Conservation (phyloP, 2,329 filamentous ascomycete species). For the Rugonectria rugulosa region DNA sequence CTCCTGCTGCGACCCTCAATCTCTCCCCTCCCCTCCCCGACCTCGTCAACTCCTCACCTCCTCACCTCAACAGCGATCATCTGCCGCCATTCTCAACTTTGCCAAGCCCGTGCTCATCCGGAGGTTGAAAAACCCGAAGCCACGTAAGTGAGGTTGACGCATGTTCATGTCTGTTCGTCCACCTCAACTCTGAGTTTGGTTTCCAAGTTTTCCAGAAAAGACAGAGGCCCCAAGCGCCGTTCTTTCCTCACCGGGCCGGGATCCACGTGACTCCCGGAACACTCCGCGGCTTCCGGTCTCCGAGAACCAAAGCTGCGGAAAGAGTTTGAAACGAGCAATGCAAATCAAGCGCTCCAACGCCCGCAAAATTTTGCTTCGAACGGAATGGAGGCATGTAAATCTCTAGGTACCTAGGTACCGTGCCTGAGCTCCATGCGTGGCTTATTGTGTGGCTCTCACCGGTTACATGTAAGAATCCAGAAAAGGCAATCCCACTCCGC, state of each 20-base stretch:
- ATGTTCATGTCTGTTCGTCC: constrained; percentile 9
- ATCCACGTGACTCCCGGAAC: no score
- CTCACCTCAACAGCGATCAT: constrained; percentile 6
- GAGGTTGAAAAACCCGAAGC: constrained; percentile 14
- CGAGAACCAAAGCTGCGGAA: no score
- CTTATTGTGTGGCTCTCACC: constrained; percentile 16
- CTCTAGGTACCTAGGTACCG: no score
- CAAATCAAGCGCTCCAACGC: no score
- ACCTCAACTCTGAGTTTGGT: constrained; percentile 32
- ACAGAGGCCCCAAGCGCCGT: constrained; percentile 25
- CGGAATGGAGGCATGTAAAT: not conserved
- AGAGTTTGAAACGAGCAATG: no score
- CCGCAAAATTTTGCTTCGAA: constrained; percentile 10
- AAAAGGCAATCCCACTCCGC: not conserved
- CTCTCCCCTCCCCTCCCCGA: not conserved
- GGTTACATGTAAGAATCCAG: not conserved
- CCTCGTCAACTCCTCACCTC: not conserved
- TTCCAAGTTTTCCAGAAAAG: constrained; percentile 16
- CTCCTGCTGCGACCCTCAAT: not conserved
- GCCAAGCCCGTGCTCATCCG: constrained; percentile 12
- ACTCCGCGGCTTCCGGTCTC: constrained; percentile 3
- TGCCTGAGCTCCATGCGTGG: constrained; percentile 2
- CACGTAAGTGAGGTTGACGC: constrained; percentile 21
- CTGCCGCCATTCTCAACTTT: constrained; percentile 19
- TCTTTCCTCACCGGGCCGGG: not conserved